These are phyloP conservation scores for Leccinum aurantiacum DNA, from an alignment of 768 basidiomycete species.

Conservation along the genomic window DNA sequence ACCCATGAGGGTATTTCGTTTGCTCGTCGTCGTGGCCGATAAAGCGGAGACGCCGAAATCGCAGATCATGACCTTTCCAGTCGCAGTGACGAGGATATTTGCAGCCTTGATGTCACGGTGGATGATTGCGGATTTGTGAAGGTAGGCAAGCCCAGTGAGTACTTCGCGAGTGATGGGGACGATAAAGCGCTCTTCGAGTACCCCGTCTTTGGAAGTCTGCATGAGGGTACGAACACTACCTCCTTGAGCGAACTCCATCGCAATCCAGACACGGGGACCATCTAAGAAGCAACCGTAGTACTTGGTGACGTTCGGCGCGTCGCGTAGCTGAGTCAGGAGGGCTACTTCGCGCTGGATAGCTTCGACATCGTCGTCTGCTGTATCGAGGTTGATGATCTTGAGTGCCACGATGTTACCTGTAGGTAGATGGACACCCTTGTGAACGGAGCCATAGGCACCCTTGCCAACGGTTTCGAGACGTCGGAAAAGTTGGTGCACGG, in stretches of 20 bases:
- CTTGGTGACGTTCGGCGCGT: constrained; percentile 87
- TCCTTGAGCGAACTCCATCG: constrained; percentile 96
- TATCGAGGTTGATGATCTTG: constrained; percentile 99
- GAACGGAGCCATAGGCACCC: constrained; percentile 95
- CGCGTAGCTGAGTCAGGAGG: constrained; percentile 84
- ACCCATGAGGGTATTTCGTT: constrained; percentile 94
- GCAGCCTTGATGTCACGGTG: constrained; percentile 98
- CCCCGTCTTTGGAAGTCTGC: constrained; percentile 75
- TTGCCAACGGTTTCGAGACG: constrained; percentile 93
- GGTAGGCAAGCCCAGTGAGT: constrained; percentile 79
- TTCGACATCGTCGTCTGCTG: constrained; percentile 91
- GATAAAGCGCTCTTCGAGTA: constrained; percentile 87
- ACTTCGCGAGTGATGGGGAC: constrained; percentile 89
- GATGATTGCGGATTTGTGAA: constrained; percentile 93
- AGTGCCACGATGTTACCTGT: constrained; percentile 90
- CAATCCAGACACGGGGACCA: constrained; percentile 97
- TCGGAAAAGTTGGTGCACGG: constrained; percentile 78
- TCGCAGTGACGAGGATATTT: constrained; percentile 86
- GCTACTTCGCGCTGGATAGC: constrained; percentile 97
- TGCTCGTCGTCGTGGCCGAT: constrained; percentile 78
- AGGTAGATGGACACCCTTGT: constrained; percentile 82
- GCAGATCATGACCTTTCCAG: constrained; percentile 91
- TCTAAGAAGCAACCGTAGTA: constrained; percentile 98
- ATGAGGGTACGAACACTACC: constrained; percentile 92
- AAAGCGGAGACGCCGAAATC: constrained; percentile 99